Percentiles rank a stretch among this genome's conserved stretches.
Conservation (phyloP, 805 yeast species). For the Lachancea sp. region DNA sequence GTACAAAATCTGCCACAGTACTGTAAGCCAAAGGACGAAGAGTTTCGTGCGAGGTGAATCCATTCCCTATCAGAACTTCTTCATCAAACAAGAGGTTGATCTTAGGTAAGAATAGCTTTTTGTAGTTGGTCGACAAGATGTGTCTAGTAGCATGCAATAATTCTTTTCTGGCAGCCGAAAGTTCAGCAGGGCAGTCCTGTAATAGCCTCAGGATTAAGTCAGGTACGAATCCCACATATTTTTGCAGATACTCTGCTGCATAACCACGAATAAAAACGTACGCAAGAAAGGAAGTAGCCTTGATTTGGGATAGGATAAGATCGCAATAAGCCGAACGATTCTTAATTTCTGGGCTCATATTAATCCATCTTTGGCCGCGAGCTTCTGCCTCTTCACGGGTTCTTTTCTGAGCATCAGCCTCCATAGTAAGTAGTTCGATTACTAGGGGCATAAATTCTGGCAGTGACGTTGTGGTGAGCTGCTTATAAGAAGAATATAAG, state of each 20-base stretch:
- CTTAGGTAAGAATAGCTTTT: constrained; percentile 75
- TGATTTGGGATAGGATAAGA: constrained; percentile 86
- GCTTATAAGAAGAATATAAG: constrained; percentile 79
- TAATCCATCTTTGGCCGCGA: constrained; percentile 53
- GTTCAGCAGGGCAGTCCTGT: constrained; percentile 93
- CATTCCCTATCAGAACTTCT: constrained; percentile 82
- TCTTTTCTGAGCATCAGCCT: constrained; percentile 73
- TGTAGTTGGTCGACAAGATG: constrained; percentile 83
- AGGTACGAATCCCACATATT: constrained; percentile 63
- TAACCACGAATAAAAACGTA: constrained; percentile 84
- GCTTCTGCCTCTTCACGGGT: constrained; percentile 55
- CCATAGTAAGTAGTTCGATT: constrained; percentile 62
- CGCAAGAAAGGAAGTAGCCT: constrained; percentile 91
- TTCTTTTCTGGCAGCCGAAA: constrained; percentile 88
- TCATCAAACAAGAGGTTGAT: constrained; percentile 83
- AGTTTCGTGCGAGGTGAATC: constrained; percentile 84
- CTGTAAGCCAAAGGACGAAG: constrained; percentile 90
- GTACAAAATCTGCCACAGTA: constrained; percentile 92
- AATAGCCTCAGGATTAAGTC: constrained; percentile 77
- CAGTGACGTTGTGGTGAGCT: constrained; percentile 60
- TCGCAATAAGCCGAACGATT: constrained; percentile 81
- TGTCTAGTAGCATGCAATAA: constrained; percentile 90
- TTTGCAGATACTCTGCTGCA: constrained; percentile 54
- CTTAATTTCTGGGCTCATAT: constrained; percentile 67
- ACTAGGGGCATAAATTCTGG: constrained; percentile 78